These are phyloP conservation scores for Botrytis elliptica DNA, from an alignment of 2,329 filamentous ascomycete genomes.

Conservation along the genomic window DNA sequence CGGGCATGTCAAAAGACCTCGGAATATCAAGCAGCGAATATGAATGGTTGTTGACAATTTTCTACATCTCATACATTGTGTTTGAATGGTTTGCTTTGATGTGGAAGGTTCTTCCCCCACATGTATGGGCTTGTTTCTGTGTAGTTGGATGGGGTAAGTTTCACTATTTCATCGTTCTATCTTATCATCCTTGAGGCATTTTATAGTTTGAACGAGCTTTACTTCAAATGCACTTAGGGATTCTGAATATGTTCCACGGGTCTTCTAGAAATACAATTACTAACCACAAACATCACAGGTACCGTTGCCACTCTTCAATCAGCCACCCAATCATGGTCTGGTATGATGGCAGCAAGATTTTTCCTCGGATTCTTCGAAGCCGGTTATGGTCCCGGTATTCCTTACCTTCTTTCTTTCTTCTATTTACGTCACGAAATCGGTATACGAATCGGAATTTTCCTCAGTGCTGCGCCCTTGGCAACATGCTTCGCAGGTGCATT, in stretches of 20 bases:
- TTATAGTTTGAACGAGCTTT: neutral
- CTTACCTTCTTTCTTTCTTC: conserved; percentile 48
- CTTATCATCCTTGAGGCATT: neutral
- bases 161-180: neutral
- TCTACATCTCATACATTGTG: conserved; percentile 44
- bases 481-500: conserved; percentile 69
- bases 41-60: conserved; percentile 44
- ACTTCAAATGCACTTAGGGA: neutral
- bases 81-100: conserved; percentile 44
- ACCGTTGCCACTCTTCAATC: conserved; percentile 47
- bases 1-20: conserved; percentile 52
- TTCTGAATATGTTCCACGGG: no score
- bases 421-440: conserved; percentile 60
- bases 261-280: neutral
- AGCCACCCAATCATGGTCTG: conserved; percentile 38
- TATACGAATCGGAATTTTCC: conserved; percentile 67
- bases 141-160: conserved; percentile 40
- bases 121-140: conserved; percentile 42
- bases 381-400: conserved; percentile 41
- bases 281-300: neutral
- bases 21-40: conserved; percentile 45
- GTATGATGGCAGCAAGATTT: conserved; percentile 41
- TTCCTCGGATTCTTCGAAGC: conserved; percentile 43
- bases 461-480: conserved; percentile 63
- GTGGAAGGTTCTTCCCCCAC: conserved; percentile 43